These are phyloP conservation scores for Linnemannia zychae DNA, from an alignment of 192 early-diverging fungal species.

Conservation along the genomic window DNA sequence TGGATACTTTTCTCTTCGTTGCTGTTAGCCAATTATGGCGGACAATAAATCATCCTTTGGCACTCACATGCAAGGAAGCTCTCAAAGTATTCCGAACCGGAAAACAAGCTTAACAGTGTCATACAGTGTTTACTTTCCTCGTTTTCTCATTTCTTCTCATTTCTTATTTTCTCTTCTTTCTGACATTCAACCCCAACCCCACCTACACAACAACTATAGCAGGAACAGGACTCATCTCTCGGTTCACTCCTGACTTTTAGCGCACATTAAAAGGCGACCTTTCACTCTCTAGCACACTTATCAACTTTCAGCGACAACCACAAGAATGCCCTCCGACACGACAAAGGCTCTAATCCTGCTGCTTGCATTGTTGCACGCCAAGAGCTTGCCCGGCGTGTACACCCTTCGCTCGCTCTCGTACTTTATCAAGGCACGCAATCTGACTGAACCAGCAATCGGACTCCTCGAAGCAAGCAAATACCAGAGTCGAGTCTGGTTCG, in stretches of 20 bases:
- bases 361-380: constrained; percentile 45
- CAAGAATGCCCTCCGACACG: constrained; percentile 26
- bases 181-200: neutral
- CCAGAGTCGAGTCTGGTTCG: constrained; percentile 62
- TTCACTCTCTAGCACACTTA: neutral
- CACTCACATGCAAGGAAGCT: too few species aligned
- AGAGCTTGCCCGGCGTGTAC: constrained; percentile 60
- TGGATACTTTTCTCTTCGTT: too few species aligned
- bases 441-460: constrained; percentile 33
- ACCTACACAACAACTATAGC: neutral
- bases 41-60: too few species aligned
- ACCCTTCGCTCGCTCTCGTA: constrained; percentile 57
- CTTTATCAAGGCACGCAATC: constrained; percentile 28
- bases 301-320: neutral
- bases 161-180: neutral
- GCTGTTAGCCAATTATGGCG: too few species aligned
- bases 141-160: neutral
- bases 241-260: neutral
- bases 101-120: neutral
- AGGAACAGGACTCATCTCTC: neutral
- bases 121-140: neutral
- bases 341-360: constrained; percentile 40
- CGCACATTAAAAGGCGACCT: neutral
- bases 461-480: constrained; percentile 52
- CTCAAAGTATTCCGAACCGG: constrained; percentile 15